Percentiles rank a stretch among this genome's conserved stretches.
These are phyloP conservation scores for Penicillium samsonianum DNA, from an alignment of 495 filamentous ascomycete species.

Conservation along the genomic window DNA sequence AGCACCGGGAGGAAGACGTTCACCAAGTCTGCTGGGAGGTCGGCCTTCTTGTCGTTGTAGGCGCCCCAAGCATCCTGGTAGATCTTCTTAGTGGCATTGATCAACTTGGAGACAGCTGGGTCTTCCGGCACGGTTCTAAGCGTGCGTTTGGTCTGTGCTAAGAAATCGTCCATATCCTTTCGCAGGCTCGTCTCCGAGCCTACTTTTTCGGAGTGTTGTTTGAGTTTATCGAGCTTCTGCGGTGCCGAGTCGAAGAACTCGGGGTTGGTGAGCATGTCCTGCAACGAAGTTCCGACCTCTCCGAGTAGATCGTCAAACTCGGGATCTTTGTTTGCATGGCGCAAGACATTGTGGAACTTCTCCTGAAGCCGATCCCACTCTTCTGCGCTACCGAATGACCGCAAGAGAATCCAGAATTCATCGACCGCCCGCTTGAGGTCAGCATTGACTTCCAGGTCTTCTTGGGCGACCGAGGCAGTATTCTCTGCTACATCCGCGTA, in stretches of 20 bases:
- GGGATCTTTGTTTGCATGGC: constrained; percentile 73
- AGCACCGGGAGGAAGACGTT: constrained; percentile 79
- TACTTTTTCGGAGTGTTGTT: constrained; percentile 63
- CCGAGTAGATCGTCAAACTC: constrained; percentile 78
- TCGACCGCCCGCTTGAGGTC: constrained; percentile 74
- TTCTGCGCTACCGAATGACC: constrained; percentile 69
- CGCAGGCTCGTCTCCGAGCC: constrained; percentile 65
- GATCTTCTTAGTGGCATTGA: constrained; percentile 63
- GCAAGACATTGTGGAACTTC: constrained; percentile 65
- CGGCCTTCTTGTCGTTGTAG: constrained; percentile 58
- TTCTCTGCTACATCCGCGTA: constrained; percentile 73
- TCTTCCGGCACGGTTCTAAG: constrained; percentile 69
- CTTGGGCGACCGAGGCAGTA: constrained; percentile 60
- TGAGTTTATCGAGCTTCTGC: constrained; percentile 70
- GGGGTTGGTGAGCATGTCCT: constrained; percentile 85
- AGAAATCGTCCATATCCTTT: constrained; percentile 70
- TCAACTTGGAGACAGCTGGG: constrained; percentile 64
- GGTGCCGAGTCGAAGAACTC: constrained; percentile 73
- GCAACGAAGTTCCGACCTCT: constrained; percentile 68
- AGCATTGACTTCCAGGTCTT: constrained; percentile 69
- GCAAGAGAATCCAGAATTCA: constrained; percentile 76
- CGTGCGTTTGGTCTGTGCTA: constrained; percentile 67
- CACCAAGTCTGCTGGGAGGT: constrained; percentile 70
- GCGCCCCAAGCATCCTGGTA: constrained; percentile 64
- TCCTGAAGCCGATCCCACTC: constrained; percentile 76